These are phyloP conservation scores for Tothia fuscella DNA, from an alignment of 2,329 filamentous ascomycete genomes.

Conservation along the genomic window DNA sequence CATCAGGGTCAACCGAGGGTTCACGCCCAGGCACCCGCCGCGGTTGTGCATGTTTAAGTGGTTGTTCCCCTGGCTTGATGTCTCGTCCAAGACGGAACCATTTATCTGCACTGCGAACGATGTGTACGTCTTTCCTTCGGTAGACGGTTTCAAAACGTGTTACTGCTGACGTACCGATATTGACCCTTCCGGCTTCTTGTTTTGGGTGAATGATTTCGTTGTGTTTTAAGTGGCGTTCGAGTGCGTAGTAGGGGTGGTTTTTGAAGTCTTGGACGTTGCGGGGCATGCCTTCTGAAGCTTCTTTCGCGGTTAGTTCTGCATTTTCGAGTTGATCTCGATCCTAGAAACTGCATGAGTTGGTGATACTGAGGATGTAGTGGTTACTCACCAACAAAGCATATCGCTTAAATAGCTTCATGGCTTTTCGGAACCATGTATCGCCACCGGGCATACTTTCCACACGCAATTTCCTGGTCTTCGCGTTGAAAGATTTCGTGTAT, in stretches of 20 bases:
- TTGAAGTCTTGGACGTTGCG: slow-evolving; percentile 29
- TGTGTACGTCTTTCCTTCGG: slow-evolving; percentile 65
- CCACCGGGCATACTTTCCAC: slow-evolving; percentile 55
- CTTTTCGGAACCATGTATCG: slow-evolving; percentile 42
- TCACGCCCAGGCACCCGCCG: slow-evolving; percentile 17
- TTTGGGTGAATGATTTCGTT: slow-evolving; percentile 72
- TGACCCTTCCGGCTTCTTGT: slow-evolving; percentile 64
- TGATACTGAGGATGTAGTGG: background rate
- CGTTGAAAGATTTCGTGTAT: slow-evolving; percentile 79
- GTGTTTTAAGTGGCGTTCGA: slow-evolving; percentile 71
- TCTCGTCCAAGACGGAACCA: slow-evolving; percentile 85
- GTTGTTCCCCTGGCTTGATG: slow-evolving; percentile 61
- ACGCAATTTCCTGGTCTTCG: slow-evolving; percentile 74
- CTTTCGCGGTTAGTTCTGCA: slow-evolving; percentile 57
- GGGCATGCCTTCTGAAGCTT: slow-evolving; percentile 51
- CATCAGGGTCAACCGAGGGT: slow-evolving; percentile 17
- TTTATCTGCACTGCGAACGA: slow-evolving; percentile 67
- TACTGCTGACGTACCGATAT: slow-evolving; percentile 47
- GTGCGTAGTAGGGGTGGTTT: slow-evolving; percentile 41
- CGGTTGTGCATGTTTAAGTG: slow-evolving; percentile 54
- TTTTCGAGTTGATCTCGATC: slow-evolving; percentile 79
- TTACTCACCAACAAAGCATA: background rate
- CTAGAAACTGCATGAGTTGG: background rate
- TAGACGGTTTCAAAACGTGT: slow-evolving; percentile 65
- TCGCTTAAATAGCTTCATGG: slow-evolving; percentile 31